Evolutionary conservation across 139 green algal species (phyloP).

Genomic region (Coelastrella sp.): DNA sequence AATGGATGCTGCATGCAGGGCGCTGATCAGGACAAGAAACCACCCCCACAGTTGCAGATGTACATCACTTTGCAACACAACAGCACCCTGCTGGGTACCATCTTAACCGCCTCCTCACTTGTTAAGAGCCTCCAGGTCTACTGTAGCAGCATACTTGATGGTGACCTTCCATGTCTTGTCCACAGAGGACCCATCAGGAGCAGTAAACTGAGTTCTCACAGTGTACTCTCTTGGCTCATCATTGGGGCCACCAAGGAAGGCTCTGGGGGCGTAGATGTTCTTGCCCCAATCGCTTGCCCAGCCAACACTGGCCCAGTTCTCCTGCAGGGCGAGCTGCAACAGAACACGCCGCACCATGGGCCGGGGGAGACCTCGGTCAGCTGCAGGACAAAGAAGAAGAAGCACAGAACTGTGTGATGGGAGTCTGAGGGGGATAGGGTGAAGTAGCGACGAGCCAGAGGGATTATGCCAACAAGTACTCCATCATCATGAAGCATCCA

Average conservation of each 20-base stretch:
- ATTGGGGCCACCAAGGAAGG: slow-evolving; percentile 7
- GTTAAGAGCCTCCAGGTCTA: slow-evolving; percentile 39
- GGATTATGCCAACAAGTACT: too few species aligned
- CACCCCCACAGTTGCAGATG: too few species aligned
- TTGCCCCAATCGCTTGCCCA: slow-evolving; percentile 49
- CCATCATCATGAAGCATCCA: too few species aligned
- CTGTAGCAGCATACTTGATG: slow-evolving; percentile 47
- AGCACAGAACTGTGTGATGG: too few species aligned
- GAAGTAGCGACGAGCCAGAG: too few species aligned
- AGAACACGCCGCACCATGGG: slow-evolving; percentile 47
- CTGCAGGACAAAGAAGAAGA: not conserved
- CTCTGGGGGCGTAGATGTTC: slow-evolving; percentile 39
- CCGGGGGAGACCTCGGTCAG: slow-evolving; percentile 32
- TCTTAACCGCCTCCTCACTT: too few species aligned
- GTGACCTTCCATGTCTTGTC: slow-evolving; percentile 42
- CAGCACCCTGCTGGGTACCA: too few species aligned
- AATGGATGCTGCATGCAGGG: too few species aligned
- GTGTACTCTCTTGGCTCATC: not conserved
- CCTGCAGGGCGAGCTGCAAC: slow-evolving; percentile 13
- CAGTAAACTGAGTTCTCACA: slow-evolving; percentile 5
- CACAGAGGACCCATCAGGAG: slow-evolving; percentile 22
- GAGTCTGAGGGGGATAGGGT: too few species aligned
- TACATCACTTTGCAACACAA: too few species aligned
- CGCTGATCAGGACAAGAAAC: too few species aligned
- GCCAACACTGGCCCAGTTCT: slow-evolving; percentile 32